A percentile compares a stretch with the other conserved stretches of the same genome.
Evolutionary conservation across 768 basidiomycete species (phyloP).

Genomic region (Cubamyces lactineus): DNA sequence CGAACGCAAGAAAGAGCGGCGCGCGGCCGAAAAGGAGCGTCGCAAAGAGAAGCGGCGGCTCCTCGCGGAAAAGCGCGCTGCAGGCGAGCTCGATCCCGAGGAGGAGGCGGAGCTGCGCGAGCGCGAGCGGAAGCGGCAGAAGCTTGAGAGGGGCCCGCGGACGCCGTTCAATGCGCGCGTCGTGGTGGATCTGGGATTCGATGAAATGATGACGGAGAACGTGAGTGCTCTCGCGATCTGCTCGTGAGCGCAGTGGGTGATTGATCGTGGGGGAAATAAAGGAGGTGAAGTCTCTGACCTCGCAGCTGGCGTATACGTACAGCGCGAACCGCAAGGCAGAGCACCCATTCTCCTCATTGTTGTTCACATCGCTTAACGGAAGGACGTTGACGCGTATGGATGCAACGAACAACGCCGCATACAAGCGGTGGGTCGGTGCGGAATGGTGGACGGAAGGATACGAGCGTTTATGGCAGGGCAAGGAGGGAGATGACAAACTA

Average conservation of each 20-base stretch:
- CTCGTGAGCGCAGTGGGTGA: background rate
- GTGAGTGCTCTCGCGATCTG: constrained; percentile 47
- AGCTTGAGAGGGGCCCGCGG: constrained; percentile 32
- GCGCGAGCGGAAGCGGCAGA: constrained; percentile 44
- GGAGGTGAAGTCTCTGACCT: constrained; percentile 90
- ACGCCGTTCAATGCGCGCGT: constrained; percentile 57
- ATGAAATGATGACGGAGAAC: constrained; percentile 91
- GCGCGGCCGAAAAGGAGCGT: constrained; percentile 75
- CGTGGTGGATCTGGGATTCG: constrained; percentile 89
- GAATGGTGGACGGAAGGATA: constrained; percentile 85
- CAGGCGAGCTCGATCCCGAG: constrained; percentile 59
- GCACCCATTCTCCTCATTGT: constrained; percentile 67
- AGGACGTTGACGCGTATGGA: constrained; percentile 68
- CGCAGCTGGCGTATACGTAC: constrained; percentile 92
- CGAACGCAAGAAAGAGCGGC: constrained; percentile 70
- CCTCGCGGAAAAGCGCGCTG: constrained; percentile 61
- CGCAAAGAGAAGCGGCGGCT: constrained; percentile 74
- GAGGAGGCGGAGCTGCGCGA: constrained; percentile 19
- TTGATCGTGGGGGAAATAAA: constrained; percentile 36
- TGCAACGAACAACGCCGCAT: constrained; percentile 61
- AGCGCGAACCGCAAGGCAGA: constrained; percentile 78
- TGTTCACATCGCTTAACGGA: constrained; percentile 83
- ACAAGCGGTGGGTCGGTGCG: constrained; percentile 79
- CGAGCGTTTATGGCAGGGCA: constrained; percentile 62
- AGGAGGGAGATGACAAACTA: background rate